Evolutionary conservation across 345 rosid genomes (phyloP).

Genomic region (Salix brachista): DNA sequence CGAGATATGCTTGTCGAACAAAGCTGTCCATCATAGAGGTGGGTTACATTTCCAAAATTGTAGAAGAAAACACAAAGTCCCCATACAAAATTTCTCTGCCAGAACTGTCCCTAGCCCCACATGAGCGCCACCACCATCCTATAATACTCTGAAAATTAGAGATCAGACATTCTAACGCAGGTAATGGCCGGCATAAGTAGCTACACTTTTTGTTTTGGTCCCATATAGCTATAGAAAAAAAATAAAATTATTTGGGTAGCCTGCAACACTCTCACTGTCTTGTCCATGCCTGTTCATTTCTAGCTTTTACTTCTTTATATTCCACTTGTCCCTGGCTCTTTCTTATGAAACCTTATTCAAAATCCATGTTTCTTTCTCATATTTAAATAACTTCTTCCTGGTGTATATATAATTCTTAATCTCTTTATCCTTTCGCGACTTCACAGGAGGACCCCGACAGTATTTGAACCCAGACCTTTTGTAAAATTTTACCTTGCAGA

Average conservation of each 20-base stretch:
- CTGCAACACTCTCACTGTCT: slow-evolving; percentile 10
- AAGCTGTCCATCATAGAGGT: slow-evolving; percentile 3
- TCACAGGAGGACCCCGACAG: slow-evolving; percentile 5
- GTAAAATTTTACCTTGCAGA: background rate
- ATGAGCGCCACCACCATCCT: slow-evolving; percentile 13
- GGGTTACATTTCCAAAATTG: slow-evolving; percentile 9
- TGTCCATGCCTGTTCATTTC: slow-evolving; percentile 12
- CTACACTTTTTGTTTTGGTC: background rate
- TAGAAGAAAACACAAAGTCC: background rate
- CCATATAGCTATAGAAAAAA: slow-evolving; percentile 1
- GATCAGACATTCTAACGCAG: slow-evolving; percentile 1
- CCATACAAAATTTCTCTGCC: slow-evolving; percentile 17
- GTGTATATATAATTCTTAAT: background rate
- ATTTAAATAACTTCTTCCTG: slow-evolving; percentile 20
- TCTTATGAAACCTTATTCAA: background rate
- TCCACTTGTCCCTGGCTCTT: slow-evolving; percentile 23
- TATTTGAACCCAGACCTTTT: background rate
- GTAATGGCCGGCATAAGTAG: slow-evolving; percentile 24
- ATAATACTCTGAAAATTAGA: slow-evolving; percentile 7
- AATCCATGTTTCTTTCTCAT: background rate
- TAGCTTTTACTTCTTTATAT: slow-evolving; percentile 15
- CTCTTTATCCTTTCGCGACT: slow-evolving; percentile 3
- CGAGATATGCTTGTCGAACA: background rate
- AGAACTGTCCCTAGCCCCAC: slow-evolving; percentile 33
- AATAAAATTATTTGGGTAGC: slow-evolving; percentile 10